A percentile compares a stretch with the other conserved stretches of the same genome.
These are phyloP conservation scores for Fusarium goolgardi DNA, from an alignment of 2,329 filamentous ascomycete genomes.

Conservation along the genomic window DNA sequence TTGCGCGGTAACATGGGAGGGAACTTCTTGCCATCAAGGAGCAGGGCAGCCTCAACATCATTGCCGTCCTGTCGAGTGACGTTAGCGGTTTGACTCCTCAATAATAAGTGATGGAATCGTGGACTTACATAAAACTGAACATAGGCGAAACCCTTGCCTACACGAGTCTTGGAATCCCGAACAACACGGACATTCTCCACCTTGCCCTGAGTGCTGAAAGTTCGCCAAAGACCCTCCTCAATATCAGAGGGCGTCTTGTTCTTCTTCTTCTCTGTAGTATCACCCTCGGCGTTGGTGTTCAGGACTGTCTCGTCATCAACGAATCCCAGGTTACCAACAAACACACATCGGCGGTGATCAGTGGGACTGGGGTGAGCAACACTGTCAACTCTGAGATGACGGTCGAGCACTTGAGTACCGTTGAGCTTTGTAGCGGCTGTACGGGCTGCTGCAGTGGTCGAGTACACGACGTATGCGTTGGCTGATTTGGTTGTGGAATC, in stretches of 20 bases:
- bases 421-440: constrained; percentile 83
- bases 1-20: constrained; percentile 92
- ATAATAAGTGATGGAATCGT: neutral
- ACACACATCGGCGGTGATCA: constrained; percentile 91
- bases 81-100: constrained; percentile 12
- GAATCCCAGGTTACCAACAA: constrained; percentile 95
- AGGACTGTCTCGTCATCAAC: constrained; percentile 88
- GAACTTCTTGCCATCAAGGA: constrained; percentile 90
- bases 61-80: constrained; percentile 73
- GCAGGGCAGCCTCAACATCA: constrained; percentile 87
- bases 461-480: constrained; percentile 94
- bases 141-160: constrained; percentile 97
- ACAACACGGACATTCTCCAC: constrained; percentile 95
- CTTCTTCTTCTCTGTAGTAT: constrained; percentile 77
- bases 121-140: constrained; percentile 84
- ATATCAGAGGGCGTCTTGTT: constrained; percentile 83
- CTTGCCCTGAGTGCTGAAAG: constrained; percentile 78
- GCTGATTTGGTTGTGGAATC: constrained; percentile 90
- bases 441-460: constrained; percentile 77
- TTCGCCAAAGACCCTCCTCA: constrained; percentile 91
- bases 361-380: constrained; percentile 86
- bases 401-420: constrained; percentile 82
- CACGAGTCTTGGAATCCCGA: constrained; percentile 87
- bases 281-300: constrained; percentile 71
- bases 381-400: constrained; percentile 90